phyloP scores from a whole-genome alignment of 129 eudicot species.

The Tagetes patula region DNA sequence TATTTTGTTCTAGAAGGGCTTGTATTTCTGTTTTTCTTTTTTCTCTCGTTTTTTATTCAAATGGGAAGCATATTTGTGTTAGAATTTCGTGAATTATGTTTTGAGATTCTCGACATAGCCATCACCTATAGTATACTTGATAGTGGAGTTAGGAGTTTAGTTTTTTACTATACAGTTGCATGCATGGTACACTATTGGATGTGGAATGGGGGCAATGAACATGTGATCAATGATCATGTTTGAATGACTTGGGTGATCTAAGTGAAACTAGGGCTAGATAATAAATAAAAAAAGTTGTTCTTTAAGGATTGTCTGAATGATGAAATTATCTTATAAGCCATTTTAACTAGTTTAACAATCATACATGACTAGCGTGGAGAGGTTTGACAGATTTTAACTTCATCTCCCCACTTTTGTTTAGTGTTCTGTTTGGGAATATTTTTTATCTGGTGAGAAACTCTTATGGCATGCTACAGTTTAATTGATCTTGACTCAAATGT shows the following conservation, averaged over 20 bases:
- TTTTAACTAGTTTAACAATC: not conserved
- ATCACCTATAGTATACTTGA: conserved; percentile 10
- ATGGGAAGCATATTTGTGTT: not conserved
- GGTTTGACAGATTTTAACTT: not conserved
- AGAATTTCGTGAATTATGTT: not conserved
- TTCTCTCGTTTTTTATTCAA: not conserved
- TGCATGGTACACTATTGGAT: not conserved
- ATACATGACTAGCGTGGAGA: not conserved
- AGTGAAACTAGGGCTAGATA: conserved; percentile 2
- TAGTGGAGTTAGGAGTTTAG: not conserved
- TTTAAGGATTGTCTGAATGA: not conserved
- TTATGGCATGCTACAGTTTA: not conserved
- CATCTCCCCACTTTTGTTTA: not conserved
- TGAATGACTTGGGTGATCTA: not conserved
- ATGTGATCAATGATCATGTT: conserved; percentile 3
- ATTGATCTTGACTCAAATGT: not conserved
- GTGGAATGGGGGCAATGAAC: not conserved
- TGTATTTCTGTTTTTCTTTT: not conserved
- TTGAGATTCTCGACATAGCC: not conserved
- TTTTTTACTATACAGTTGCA: not conserved
- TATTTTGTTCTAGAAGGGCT: not conserved
- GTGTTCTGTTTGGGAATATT: not conserved
- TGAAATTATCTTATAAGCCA: not conserved
- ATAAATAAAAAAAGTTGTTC: not conserved
- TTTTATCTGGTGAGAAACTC: not conserved